Conservation (phyloP, 2,329 filamentous ascomycete genomes). For the Diaporthe sp. region DNA sequence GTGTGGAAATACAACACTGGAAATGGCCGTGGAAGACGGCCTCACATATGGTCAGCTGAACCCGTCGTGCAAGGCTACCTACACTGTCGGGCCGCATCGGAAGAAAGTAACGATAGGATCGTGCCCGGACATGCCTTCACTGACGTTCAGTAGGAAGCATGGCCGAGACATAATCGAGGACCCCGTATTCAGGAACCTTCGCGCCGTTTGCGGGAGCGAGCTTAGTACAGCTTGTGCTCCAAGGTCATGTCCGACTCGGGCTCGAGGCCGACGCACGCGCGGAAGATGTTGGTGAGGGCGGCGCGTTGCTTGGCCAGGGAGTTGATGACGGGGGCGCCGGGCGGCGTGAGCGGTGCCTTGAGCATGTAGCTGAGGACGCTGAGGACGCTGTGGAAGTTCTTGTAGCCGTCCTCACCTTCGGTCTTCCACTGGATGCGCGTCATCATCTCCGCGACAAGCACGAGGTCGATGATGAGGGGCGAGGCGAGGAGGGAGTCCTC, state of each 20-base stretch:
- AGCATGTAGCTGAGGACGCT: conserved; percentile 99
- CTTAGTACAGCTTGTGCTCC: conserved; percentile 36
- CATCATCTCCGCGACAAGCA: conserved; percentile 96
- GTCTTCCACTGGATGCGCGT: conserved; percentile 94
- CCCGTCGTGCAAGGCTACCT: background rate
- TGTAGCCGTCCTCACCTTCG: conserved; percentile 75
- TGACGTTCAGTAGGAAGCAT: background rate
- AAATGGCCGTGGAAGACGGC: background rate
- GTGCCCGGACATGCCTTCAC: background rate
- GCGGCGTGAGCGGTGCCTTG: conserved; percentile 91
- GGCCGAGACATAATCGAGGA: background rate
- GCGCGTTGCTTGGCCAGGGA: conserved; percentile 95
- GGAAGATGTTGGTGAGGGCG: conserved; percentile 97
- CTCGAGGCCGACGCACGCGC: conserved; percentile 94
- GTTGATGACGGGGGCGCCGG: conserved; percentile 96
- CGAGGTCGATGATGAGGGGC: conserved; percentile 96
- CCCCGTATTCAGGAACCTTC: background rate
- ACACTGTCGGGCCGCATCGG: background rate
- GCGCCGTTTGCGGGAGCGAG: background rate
- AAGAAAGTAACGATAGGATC: conserved; percentile 1
- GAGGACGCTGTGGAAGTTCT: conserved; percentile 95
- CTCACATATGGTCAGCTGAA: conserved; percentile 4
- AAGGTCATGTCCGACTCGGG: conserved; percentile 91
- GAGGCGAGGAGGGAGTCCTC: conserved; percentile 97
- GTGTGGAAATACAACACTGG: background rate